These are phyloP conservation scores for Corniculantispora saksenae DNA, from an alignment of 2,329 filamentous ascomycete species.

Conservation along the genomic window DNA sequence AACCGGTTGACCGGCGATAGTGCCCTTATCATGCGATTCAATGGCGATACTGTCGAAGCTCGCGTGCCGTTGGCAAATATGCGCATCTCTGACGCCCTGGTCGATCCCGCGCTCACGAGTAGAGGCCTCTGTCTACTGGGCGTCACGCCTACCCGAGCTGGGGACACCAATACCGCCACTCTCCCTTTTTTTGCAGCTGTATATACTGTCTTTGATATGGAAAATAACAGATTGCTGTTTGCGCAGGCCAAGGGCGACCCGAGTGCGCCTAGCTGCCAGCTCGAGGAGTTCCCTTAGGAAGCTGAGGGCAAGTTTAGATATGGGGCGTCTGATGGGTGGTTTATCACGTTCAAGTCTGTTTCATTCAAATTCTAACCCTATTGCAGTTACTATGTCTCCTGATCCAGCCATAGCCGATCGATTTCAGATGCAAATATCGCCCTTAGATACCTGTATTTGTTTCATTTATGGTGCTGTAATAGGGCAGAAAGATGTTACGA, in stretches of 20 bases:
- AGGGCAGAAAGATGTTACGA: too few relatives aligned
- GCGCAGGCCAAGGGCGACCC: constrained; percentile 5
- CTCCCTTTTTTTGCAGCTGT: constrained; percentile 6
- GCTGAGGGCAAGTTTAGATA: too few relatives aligned
- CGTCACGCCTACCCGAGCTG: background rate
- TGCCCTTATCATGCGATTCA: constrained; percentile 1
- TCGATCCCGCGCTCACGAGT: background rate
- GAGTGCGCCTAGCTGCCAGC: background rate
- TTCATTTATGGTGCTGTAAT: too few relatives aligned
- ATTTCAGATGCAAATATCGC: too few relatives aligned
- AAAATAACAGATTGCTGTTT: background rate
- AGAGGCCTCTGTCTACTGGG: background rate
- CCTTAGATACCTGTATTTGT: too few relatives aligned
- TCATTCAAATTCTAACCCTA: too few relatives aligned
- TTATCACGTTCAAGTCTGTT: too few relatives aligned
- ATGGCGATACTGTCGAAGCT: background rate
- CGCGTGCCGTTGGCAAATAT: constrained; percentile 4
- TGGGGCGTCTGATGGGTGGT: too few relatives aligned
- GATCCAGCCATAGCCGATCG: too few relatives aligned
- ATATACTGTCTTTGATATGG: constrained; percentile 12
- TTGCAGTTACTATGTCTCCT: too few relatives aligned
- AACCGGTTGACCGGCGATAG: background rate
- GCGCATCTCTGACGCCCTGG: background rate
- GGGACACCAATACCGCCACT: background rate
- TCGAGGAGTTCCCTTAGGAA: background rate